A percentile compares a stretch with the other conserved stretches of the same genome.
Evolutionary conservation across 2,329 filamentous ascomycete genomes (phyloP).

Genomic region (Talaromyces islandicus): DNA sequence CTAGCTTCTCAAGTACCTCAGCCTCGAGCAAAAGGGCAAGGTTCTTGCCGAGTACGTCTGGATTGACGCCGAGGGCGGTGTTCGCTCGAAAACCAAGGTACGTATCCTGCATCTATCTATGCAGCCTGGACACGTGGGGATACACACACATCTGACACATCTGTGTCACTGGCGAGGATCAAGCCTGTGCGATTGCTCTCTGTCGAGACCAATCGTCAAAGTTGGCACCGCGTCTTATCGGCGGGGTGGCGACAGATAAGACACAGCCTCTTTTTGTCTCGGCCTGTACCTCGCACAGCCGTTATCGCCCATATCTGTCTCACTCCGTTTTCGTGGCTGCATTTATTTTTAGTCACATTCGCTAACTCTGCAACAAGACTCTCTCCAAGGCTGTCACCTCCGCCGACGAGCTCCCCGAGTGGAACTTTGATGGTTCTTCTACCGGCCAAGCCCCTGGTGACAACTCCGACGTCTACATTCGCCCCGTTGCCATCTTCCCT

Average conservation of each 20-base stretch:
- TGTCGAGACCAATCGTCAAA: background rate
- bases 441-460: slow-evolving; percentile 88
- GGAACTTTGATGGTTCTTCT: slow-evolving; percentile 84
- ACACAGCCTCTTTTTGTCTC: background rate
- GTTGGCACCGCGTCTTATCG: background rate
- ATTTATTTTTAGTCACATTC: background rate
- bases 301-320: background rate
- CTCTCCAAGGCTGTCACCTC: slow-evolving; percentile 52
- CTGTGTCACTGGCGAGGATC: background rate
- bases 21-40: slow-evolving; percentile 79
- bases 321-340: background rate
- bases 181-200: background rate
- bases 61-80: slow-evolving; percentile 77
- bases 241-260: background rate
- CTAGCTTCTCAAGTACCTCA: slow-evolving; percentile 86
- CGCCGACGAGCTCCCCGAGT: slow-evolving; percentile 65
- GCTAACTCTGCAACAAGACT: slow-evolving; percentile 39
- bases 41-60: slow-evolving; percentile 97
- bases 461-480: slow-evolving; percentile 96
- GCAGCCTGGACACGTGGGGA: background rate
- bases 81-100: slow-evolving; percentile 95
- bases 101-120: background rate
- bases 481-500: slow-evolving; percentile 80
- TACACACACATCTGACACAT: background rate
- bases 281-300: background rate